Evolutionary conservation across 208 protist species (phyloP).

Genomic region (Ichthyophonus hoferi): DNA sequence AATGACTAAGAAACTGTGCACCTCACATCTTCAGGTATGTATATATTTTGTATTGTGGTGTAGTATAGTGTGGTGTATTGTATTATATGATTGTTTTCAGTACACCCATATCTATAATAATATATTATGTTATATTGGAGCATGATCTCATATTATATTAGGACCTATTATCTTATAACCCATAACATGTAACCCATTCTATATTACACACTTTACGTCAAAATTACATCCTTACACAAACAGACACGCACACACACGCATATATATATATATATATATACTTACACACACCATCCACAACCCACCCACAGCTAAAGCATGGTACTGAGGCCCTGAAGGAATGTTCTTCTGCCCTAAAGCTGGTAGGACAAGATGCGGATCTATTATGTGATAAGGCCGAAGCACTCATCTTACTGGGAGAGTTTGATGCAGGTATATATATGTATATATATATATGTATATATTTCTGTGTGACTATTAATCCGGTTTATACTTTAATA

Average conservation of each 20-base stretch:
- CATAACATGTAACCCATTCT: no score
- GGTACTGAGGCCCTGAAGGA: background rate
- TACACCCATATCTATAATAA: no score
- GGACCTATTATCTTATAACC: no score
- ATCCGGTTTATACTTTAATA: no score
- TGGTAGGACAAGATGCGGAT: background rate
- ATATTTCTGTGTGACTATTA: background rate
- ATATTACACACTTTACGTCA: no score
- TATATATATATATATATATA: background rate
- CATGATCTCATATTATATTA: no score
- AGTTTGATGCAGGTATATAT: constrained; percentile 12
- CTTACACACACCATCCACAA: background rate
- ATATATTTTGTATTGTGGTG: no score
- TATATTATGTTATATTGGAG: no score
- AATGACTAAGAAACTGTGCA: background rate
- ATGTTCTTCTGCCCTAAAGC: background rate
- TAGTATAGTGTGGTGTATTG: no score
- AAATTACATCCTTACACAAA: background rate
- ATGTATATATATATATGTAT: background rate
- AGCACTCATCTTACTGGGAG: background rate
- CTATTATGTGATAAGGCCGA: constrained; percentile 4
- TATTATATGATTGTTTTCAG: no score
- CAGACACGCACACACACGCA: background rate
- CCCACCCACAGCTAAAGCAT: background rate
- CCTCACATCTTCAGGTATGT: background rate